Percentiles rank a stretch among this genome's conserved stretches.
Evolutionary conservation across 1,284 basidiomycete species (phyloP).

Genomic region (Leucoagaricus sp.): DNA sequence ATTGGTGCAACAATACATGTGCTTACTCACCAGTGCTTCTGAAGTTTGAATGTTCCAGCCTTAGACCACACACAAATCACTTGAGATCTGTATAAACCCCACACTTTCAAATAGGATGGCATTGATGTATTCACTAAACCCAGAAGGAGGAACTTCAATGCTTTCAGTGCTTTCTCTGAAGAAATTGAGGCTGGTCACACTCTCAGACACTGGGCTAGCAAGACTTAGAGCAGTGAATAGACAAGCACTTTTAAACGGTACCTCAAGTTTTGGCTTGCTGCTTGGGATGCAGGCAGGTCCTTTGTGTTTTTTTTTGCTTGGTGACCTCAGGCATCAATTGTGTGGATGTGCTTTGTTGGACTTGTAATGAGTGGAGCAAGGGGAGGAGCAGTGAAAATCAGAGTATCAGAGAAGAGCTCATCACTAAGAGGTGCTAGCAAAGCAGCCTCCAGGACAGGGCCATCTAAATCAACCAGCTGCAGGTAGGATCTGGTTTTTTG

Average conservation of each 20-base stretch:
- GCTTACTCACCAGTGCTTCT: slow-evolving; percentile 2
- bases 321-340: neutral
- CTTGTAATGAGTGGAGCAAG: neutral
- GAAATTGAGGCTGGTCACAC: too few relatives aligned
- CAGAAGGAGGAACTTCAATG: neutral
- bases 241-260: too few relatives aligned
- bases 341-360: neutral
- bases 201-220: too few relatives aligned
- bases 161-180: too few relatives aligned
- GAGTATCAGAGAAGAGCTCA: too few relatives aligned
- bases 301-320: neutral
- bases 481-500: too few relatives aligned
- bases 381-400: neutral
- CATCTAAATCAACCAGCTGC: too few relatives aligned
- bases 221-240: too few relatives aligned
- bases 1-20: slow-evolving; percentile 1
- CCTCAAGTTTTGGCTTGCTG: too few relatives aligned
- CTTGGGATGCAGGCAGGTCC: neutral
- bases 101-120: neutral
- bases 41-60: slow-evolving; percentile 15
- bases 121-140: neutral
- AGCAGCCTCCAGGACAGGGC: too few relatives aligned
- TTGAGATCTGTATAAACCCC: slow-evolving; percentile 5
- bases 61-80: slow-evolving; percentile 15
- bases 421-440: too few relatives aligned